Percentiles rank a stretch among this genome's conserved stretches.
phyloP scores from a whole-genome alignment of 768 basidiomycete species.

The Podaxis mareebaensis region DNA sequence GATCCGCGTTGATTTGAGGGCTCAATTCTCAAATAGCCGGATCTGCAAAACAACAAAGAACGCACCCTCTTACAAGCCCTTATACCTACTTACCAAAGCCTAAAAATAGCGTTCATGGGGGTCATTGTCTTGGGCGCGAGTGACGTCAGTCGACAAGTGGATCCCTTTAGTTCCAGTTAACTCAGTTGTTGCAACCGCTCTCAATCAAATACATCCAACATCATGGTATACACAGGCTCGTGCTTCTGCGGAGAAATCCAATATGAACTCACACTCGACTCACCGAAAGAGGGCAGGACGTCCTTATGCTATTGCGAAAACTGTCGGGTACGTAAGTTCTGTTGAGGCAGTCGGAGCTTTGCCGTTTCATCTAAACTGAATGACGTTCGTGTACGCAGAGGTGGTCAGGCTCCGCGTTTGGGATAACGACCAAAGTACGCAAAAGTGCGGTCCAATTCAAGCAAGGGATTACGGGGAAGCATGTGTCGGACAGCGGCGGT shows the following conservation, averaged over 20 bases:
- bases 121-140: neutral
- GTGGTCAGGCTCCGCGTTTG: slow-evolving; percentile 23
- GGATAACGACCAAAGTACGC: slow-evolving; percentile 21
- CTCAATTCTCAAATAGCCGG: neutral
- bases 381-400: slow-evolving; percentile 7
- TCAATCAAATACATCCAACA: neutral
- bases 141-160: neutral
- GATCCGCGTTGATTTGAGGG: slow-evolving; percentile 3
- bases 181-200: neutral
- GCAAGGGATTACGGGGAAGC: slow-evolving; percentile 17
- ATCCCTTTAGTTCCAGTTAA: neutral
- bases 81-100: neutral
- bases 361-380: neutral
- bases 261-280: slow-evolving; percentile 16
- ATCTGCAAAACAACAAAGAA: neutral
- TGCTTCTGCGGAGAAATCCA: slow-evolving; percentile 20
- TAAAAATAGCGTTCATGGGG: neutral
- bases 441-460: slow-evolving; percentile 15
- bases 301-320: slow-evolving; percentile 22
- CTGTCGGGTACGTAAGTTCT: slow-evolving; percentile 18
- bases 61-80: neutral
- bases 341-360: neutral
- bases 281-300: slow-evolving; percentile 19
- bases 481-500: slow-evolving; percentile 18
- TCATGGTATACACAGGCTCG: slow-evolving; percentile 15